Evolutionary conservation across 495 filamentous ascomycete species (phyloP), one percentile per base, ranked within the genome.

Genomic region (Pyronema domesticum): DNA sequence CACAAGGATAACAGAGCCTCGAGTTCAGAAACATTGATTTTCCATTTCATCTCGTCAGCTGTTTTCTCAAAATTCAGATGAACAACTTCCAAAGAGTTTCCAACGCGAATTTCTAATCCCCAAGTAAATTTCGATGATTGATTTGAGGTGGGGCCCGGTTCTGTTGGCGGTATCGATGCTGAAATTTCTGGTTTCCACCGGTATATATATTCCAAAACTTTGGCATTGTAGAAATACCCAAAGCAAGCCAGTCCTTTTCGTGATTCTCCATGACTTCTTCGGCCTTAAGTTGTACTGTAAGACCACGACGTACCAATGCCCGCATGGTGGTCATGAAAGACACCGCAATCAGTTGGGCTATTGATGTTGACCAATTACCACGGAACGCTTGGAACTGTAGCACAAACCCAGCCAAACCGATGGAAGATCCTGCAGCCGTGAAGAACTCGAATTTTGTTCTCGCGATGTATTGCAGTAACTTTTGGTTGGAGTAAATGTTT

Each of bases 341-440:
- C 6, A 57, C 63, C 13, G 56, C 48, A 9, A 33, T 36, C 1
- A 67, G 36, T 36, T 67, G 63, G 3, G 54, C 60, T 30, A 67
- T 14, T 3, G 58, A 53, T 1, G 46, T 54, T 3, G 56, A 39
- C 62, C 57, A 67, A 49, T 48, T 42, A 8, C 68, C 73, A 43
- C 73, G 65, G 0, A 66, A 46, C 15, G 60, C 64, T 36, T 57
- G 23, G 14, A 66, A 66, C 33, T 66, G 63, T 2, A 58, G 49
- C 13, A 65, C 37, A 14, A 66, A 66, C 4, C 64, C 63, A 3
- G 37, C 39, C 7, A 65, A 13, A 7, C 47, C 19, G 0, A 71
- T 17, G 1, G 44, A 3, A 6, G 59, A 60, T 7, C 55, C 66
- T 13, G 11, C 10, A 15, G 9, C 7, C 9, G 45, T 9, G 19